Evolutionary conservation across 768 basidiomycete species (phyloP).

Genomic region (Kwoniella botswanensis): DNA sequence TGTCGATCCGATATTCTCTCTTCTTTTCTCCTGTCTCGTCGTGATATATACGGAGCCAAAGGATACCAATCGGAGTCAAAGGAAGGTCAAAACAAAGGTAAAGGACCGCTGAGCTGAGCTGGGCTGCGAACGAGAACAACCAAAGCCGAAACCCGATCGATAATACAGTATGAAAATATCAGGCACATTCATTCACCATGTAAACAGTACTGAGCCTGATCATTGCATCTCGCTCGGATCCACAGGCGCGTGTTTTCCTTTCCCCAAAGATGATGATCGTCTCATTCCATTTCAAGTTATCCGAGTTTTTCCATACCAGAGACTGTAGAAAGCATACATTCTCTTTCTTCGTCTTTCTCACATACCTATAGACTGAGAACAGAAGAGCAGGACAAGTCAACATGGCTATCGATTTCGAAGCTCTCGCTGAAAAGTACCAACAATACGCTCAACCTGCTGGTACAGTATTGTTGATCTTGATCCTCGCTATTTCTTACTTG

Average conservation of each 20-base stretch:
- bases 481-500: slow-evolving; percentile 11
- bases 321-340: no score
- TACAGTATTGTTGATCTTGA: slow-evolving; percentile 11
- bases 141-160: slow-evolving; percentile 4
- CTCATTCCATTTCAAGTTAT: not conserved
- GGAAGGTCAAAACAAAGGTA: no score
- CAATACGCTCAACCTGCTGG: slow-evolving; percentile 12
- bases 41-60: no score
- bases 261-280: slow-evolving; percentile 4
- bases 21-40: no score
- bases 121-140: no score
- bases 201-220: slow-evolving; percentile 7
- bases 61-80: no score
- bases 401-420: slow-evolving; percentile 15
- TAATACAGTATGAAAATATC: not conserved
- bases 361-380: not conserved
- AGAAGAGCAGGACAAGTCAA: not conserved
- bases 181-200: not conserved
- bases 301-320: slow-evolving; percentile 3
- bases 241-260: slow-evolving; percentile 6
- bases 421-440: not conserved
- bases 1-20: no score
- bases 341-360: not conserved
- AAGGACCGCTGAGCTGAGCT: not conserved
- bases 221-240: no score